phyloP scores from a whole-genome alignment of 2,329 filamentous ascomycete species.

The Colletotrichum zoysiae region DNA sequence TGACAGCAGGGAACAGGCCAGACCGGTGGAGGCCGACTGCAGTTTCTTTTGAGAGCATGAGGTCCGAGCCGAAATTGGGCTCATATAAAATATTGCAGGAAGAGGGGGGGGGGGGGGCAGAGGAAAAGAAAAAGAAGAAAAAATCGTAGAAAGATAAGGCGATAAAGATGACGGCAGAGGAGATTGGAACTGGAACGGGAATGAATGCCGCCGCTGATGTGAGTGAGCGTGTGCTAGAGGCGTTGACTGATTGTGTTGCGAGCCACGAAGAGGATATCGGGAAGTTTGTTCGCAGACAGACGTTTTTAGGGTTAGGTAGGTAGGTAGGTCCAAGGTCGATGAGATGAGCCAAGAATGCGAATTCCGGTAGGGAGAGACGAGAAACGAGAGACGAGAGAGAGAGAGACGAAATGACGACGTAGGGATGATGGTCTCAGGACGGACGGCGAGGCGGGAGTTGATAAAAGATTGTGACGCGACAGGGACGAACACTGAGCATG shows the following conservation, averaged over 20 bases:
- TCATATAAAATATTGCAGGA: conserved; percentile 28
- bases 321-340: neutral
- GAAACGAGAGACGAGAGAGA: conserved; percentile 2
- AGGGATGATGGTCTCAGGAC: conserved; percentile 1
- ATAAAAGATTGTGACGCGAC: neutral
- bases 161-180: neutral
- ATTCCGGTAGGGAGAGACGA: conserved; percentile 1
- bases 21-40: conserved; percentile 20
- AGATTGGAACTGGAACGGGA: neutral
- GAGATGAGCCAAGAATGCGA: neutral
- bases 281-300: neutral
- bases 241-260: neutral
- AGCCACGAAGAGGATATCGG: neutral
- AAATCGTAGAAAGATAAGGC: neutral
- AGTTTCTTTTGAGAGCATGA: conserved; percentile 38
- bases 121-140: neutral
- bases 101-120: neutral
- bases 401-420: conserved; percentile 13
- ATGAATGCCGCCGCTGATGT: neutral
- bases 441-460: conserved; percentile 6
- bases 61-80: conserved; percentile 40
- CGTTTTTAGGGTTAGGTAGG: neutral
- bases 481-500: too few species aligned
- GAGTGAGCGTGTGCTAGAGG: neutral
- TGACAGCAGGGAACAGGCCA: conserved; percentile 25